Conservation (phyloP, 371 early-diverging fungal genomes). For the Rhizopus sp. region DNA sequence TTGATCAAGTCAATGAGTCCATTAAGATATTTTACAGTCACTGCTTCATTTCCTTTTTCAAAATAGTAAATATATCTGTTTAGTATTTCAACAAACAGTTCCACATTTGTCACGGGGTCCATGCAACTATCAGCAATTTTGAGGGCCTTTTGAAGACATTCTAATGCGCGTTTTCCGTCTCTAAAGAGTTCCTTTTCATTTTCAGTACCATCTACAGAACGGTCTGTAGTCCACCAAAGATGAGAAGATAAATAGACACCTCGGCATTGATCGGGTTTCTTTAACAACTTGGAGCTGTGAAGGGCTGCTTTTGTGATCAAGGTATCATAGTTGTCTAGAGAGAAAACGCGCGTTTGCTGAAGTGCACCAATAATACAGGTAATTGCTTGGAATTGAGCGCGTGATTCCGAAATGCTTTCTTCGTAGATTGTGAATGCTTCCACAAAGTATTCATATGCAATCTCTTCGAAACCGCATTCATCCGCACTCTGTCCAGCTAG, state of each 20-base stretch:
- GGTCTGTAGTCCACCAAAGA: conserved; percentile 81
- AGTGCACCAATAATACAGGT: conserved; percentile 81
- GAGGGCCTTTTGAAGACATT: conserved; percentile 86
- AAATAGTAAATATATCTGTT: conserved; percentile 88
- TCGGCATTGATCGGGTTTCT: conserved; percentile 91
- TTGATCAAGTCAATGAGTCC: conserved; percentile 88
- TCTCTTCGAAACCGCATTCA: conserved; percentile 81
- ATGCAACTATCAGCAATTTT: conserved; percentile 90
- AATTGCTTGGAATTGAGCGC: conserved; percentile 84
- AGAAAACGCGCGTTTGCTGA: conserved; percentile 74
- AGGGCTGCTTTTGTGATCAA: conserved; percentile 84
- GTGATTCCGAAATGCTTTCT: conserved; percentile 84
- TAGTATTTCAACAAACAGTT: conserved; percentile 89
- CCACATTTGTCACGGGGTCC: conserved; percentile 80
- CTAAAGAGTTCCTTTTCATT: conserved; percentile 51
- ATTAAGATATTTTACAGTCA: conserved; percentile 80
- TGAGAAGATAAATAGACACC: conserved; percentile 77
- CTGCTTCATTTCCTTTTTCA: conserved; percentile 79
- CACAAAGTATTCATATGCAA: conserved; percentile 90
- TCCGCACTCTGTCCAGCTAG: conserved; percentile 82
- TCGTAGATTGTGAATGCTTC: conserved; percentile 93
- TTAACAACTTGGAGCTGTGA: conserved; percentile 82
- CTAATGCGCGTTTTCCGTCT: conserved; percentile 80
- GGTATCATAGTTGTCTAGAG: conserved; percentile 86
- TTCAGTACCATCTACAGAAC: conserved; percentile 37